These are phyloP conservation scores for Ascosphaera apis DNA, from an alignment of 2,329 filamentous ascomycete species.

Conservation along the genomic window DNA sequence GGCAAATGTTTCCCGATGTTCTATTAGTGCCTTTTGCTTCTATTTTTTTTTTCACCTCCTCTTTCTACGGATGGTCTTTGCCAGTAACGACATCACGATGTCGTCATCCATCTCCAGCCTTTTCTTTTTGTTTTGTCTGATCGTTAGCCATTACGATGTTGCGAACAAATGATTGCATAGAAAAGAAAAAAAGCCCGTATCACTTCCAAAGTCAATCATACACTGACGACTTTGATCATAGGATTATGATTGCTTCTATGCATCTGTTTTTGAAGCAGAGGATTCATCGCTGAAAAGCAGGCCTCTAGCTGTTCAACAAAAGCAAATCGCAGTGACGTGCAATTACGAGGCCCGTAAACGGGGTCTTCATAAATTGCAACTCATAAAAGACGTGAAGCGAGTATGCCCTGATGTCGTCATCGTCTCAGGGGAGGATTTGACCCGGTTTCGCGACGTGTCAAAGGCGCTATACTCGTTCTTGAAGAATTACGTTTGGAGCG, in stretches of 20 bases:
- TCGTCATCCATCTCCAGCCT: not conserved
- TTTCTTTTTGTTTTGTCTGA: constrained; percentile 1
- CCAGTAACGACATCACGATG: not conserved
- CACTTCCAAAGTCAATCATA: too few species aligned
- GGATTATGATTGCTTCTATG: constrained; percentile 61
- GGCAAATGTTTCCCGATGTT: too few species aligned
- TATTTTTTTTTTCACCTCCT: not conserved
- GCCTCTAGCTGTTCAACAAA: constrained; percentile 72
- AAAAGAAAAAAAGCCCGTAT: too few species aligned
- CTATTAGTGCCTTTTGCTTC: constrained; percentile 1
- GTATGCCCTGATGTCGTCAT: constrained; percentile 68
- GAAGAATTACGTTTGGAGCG: constrained; percentile 51
- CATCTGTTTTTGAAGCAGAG: constrained; percentile 66
- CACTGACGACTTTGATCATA: too few species aligned
- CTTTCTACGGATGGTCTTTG: not conserved
- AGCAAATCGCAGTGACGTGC: constrained; percentile 78
- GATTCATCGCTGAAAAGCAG: constrained; percentile 47
- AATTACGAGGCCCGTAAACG: constrained; percentile 71
- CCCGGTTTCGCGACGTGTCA: constrained; percentile 63
- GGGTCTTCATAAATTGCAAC: constrained; percentile 51
- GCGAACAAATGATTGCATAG: too few species aligned
- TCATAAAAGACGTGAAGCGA: constrained; percentile 57
- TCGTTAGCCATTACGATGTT: too few species aligned
- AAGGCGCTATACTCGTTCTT: constrained; percentile 59
- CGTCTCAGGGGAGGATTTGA: constrained; percentile 67